Evolutionary conservation across 148 eudicot genomes (phyloP), one percentile per base, ranked within the genome.

Genomic region (Camellia japonica): DNA sequence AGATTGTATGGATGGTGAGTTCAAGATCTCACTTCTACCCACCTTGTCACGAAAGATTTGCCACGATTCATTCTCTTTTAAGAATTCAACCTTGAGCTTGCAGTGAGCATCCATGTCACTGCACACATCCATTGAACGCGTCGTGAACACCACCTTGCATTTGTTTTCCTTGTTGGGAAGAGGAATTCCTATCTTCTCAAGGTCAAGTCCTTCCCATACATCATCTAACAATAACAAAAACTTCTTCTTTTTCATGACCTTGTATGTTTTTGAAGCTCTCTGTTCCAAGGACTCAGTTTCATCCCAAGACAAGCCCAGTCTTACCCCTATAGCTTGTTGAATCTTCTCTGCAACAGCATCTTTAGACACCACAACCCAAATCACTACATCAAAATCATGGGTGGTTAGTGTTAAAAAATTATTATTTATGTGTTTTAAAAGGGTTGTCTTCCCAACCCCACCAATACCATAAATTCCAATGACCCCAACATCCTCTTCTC

Each of bases 381-480:
- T 85, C 43, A 90, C 90, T 3, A 82, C 56, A 58, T 90, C 84
- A 30, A 87, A 90, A 72, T 72, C 78, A 58, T 83, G 77, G 12
- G 73, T 38, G 12, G 73, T 38, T 65, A 19, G 20, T 43, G 74
- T 78, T 4, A 82, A 38, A 20, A 83, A 71, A n/a, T 77, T 67
- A 65, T 90, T 90, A 44, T 87, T 86, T 13, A 90, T 87, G 52
- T 64, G 43, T 44, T 83, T 86, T 78, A 90, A 54, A 7, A 90
- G 84, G 14, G 89, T 79, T n/a, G 92, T 90, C 82, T 90, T 90
- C 59, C 92, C 90, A 3, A 83, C 89, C 15, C 90, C 90, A 9
- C 90, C 90, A 83, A 88, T 83, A 19, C 90, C 92, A 67, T 84
- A 90, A 12, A 88, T 78, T 18, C 92, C 90, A 20, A 90, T 70